Conservation (phyloP, 2,329 filamentous ascomycete species). For the Dactylonectria estremocensis region DNA sequence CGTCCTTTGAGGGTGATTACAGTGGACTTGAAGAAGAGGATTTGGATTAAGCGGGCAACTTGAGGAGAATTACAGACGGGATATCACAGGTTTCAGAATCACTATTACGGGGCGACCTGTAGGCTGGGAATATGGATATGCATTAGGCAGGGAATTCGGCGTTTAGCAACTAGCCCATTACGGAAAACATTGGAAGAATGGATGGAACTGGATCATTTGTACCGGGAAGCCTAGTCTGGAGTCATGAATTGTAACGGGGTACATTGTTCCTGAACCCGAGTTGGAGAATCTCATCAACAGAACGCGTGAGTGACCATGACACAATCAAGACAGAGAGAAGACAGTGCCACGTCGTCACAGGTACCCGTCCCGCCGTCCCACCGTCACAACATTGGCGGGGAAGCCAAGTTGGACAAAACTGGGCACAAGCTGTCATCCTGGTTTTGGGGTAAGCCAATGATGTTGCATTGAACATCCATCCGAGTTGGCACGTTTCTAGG, state of each 20-base stretch:
- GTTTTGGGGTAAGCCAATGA: neutral
- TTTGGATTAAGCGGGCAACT: constrained; percentile 35
- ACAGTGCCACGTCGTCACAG: constrained; percentile 6
- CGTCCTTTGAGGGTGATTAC: constrained; percentile 49
- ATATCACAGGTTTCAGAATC: neutral
- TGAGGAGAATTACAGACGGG: neutral
- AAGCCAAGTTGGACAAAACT: neutral
- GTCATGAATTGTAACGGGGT: neutral
- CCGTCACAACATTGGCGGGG: neutral
- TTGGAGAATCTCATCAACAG: neutral
- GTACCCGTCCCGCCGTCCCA: neutral
- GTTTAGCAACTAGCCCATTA: constrained; percentile 11
- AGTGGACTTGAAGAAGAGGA: constrained; percentile 45
- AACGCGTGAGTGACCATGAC: neutral
- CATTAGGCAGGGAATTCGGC: constrained; percentile 13
- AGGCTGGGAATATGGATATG: constrained; percentile 10
- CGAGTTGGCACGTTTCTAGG: neutral
- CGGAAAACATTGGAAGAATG: constrained; percentile 6
- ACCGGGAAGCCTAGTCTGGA: neutral
- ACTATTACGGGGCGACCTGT: constrained; percentile 21
- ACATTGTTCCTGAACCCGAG: constrained; percentile 10
- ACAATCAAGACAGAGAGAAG: neutral
- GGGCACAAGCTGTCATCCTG: neutral
- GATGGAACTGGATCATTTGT: constrained; percentile 16
- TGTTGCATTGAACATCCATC: neutral